Conservation (phyloP, 352 stramenopile genomes). For the Globisporangium heterothallicum region DNA sequence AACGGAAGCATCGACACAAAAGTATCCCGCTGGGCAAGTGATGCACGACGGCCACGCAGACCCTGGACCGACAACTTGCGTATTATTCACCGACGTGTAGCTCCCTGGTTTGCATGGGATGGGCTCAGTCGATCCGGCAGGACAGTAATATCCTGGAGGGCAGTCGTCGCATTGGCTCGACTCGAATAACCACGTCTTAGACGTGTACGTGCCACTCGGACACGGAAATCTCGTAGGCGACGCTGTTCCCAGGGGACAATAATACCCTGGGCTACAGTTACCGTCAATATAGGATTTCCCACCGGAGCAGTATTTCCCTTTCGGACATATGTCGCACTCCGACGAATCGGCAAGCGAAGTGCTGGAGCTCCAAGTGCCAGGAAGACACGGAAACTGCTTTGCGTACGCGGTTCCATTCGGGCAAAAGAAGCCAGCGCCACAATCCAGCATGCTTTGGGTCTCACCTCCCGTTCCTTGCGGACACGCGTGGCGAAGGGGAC, state of each 20-base stretch:
- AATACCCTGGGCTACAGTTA: constrained; percentile 74
- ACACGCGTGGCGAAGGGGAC: constrained; percentile 66
- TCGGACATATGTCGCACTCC: constrained; percentile 78
- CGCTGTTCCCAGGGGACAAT: constrained; percentile 81
- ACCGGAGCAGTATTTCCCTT: constrained; percentile 84
- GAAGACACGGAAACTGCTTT: constrained; percentile 76
- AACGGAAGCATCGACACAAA: constrained; percentile 60
- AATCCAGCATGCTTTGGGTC: constrained; percentile 63
- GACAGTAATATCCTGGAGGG: constrained; percentile 72
- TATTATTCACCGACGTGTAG: constrained; percentile 70
- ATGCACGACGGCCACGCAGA: constrained; percentile 55
- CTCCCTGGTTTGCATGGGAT: constrained; percentile 73
- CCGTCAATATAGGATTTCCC: constrained; percentile 74
- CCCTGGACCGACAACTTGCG: constrained; percentile 52
- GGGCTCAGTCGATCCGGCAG: constrained; percentile 47
- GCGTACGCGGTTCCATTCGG: constrained; percentile 66
- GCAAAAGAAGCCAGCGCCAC: constrained; percentile 73
- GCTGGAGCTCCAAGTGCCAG: constrained; percentile 84
- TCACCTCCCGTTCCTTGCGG: constrained; percentile 66
- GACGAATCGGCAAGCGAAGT: constrained; percentile 44
- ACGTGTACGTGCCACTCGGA: constrained; percentile 75
- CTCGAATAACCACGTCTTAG: constrained; percentile 71
- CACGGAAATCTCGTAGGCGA: constrained; percentile 71
- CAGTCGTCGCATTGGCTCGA: constrained; percentile 74
- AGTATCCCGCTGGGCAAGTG: constrained; percentile 77